A percentile compares a stretch with the other conserved stretches of the same genome.
These are phyloP conservation scores for Wickerhamiella cacticola DNA, from an alignment of 805 yeast genomes.

Conservation along the genomic window DNA sequence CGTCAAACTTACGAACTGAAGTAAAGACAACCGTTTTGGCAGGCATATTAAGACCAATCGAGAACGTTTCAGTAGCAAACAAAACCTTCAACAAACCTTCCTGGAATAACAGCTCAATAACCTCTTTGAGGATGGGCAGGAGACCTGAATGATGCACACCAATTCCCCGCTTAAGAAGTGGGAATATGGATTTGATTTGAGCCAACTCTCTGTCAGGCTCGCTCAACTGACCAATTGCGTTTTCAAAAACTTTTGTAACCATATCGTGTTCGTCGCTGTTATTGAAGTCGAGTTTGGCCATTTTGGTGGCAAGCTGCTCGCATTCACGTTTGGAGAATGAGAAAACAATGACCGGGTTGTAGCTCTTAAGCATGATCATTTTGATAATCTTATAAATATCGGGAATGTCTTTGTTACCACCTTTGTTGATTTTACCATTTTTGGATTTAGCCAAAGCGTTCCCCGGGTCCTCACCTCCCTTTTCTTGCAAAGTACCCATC, in stretches of 20 bases:
- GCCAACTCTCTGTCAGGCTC: conserved; percentile 88
- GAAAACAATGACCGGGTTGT: conserved; percentile 95
- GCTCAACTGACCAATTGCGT: conserved; percentile 78
- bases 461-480: conserved; percentile 72
- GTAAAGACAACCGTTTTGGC: conserved; percentile 98
- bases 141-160: conserved; percentile 98
- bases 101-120: conserved; percentile 90
- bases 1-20: conserved; percentile 97
- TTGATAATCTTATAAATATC: conserved; percentile 94
- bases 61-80: conserved; percentile 96
- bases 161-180: conserved; percentile 83
- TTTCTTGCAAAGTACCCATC: conserved; percentile 82
- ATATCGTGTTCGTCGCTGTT: conserved; percentile 89
- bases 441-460: conserved; percentile 50
- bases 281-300: conserved; percentile 92
- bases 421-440: conserved; percentile 72
- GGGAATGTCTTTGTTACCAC: conserved; percentile 75
- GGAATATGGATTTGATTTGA: conserved; percentile 84
- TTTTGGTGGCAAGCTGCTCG: conserved; percentile 83
- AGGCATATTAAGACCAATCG: conserved; percentile 98
- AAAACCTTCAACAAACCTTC: conserved; percentile 90
- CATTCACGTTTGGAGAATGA: conserved; percentile 97
- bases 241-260: conserved; percentile 75
- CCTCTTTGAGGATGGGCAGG: conserved; percentile 84
- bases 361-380: conserved; percentile 94